phyloP scores from a whole-genome alignment of 2,329 filamentous ascomycete genomes.

The Leptographium wingfieldii region DNA sequence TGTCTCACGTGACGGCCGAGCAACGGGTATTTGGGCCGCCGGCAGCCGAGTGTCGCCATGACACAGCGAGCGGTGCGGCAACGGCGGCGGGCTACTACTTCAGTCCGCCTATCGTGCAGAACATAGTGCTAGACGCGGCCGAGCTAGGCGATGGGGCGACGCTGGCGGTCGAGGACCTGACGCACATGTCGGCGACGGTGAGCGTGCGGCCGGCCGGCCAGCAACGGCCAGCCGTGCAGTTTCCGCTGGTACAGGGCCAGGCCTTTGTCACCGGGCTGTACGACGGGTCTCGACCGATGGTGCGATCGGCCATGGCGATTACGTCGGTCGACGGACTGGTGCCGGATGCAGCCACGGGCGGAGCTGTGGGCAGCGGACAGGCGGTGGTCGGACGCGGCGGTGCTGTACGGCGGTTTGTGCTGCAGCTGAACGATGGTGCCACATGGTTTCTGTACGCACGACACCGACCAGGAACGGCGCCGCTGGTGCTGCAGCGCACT shows the following conservation, averaged over 20 bases:
- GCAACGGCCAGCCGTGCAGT: slow-evolving; percentile 47
- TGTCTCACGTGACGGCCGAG: slow-evolving; percentile 58
- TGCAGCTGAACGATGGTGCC: slow-evolving; percentile 57
- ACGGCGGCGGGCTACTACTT: slow-evolving; percentile 58
- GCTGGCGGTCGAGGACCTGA: slow-evolving; percentile 40
- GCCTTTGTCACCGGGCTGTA: slow-evolving; percentile 74
- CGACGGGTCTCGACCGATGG: slow-evolving; percentile 52
- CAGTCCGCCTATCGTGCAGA: slow-evolving; percentile 73
- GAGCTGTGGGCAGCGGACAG: background rate
- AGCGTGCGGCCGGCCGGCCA: slow-evolving; percentile 42
- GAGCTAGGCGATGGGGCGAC: slow-evolving; percentile 54
- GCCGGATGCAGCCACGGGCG: slow-evolving; percentile 33
- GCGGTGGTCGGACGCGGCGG: background rate
- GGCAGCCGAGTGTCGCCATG: slow-evolving; percentile 15
- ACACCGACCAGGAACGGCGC: slow-evolving; percentile 36
- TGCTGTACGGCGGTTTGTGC: slow-evolving; percentile 59
- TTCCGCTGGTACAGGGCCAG: slow-evolving; percentile 84
- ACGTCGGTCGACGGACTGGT: background rate
- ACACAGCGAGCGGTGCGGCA: slow-evolving; percentile 9
- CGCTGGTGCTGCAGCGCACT: slow-evolving; percentile 54
- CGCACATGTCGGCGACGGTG: slow-evolving; percentile 50
- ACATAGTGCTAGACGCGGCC: slow-evolving; percentile 63
- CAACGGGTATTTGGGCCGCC: slow-evolving; percentile 56
- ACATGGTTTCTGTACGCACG: slow-evolving; percentile 74
- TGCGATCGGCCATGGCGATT: slow-evolving; percentile 48